Conservation (phyloP, 2,329 filamentous ascomycete species). For the Cladorrhinum sp. region DNA sequence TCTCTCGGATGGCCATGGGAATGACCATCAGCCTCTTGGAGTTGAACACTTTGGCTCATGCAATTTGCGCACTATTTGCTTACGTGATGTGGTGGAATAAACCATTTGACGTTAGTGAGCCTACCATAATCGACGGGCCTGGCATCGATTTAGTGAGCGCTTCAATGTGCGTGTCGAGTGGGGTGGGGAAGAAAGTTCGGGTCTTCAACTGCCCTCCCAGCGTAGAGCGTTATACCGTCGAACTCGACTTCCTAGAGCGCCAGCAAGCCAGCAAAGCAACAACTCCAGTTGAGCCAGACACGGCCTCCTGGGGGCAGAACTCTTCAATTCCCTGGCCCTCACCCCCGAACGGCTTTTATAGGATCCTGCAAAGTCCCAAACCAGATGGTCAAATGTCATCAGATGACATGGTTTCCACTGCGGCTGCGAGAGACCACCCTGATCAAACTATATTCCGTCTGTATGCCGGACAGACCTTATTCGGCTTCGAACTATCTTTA, state of each 20-base stretch:
- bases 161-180: neutral
- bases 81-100: slow-evolving; percentile 17
- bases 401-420: neutral
- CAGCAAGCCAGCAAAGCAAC: neutral
- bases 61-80: neutral
- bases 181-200: neutral
- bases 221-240: neutral
- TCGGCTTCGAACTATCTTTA: neutral
- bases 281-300: too few species aligned
- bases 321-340: neutral
- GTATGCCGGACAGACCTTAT: neutral
- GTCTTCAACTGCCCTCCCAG: neutral
- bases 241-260: neutral
- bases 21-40: slow-evolving; percentile 8
- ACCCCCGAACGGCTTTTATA: neutral
- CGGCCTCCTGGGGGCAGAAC: too few species aligned
- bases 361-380: neutral
- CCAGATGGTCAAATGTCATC: neutral
- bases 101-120: slow-evolving; percentile 9
- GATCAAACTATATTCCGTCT: neutral
- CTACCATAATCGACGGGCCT: neutral
- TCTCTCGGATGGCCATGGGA: neutral
- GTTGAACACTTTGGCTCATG: slow-evolving; percentile 14
- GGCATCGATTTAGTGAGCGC: neutral
- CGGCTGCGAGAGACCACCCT: neutral